Percentiles rank a stretch among this genome's conserved stretches.
Evolutionary conservation across 176 grass and related monocot genomes (phyloP).

Genomic region (Chrysopogon serrulatus): DNA sequence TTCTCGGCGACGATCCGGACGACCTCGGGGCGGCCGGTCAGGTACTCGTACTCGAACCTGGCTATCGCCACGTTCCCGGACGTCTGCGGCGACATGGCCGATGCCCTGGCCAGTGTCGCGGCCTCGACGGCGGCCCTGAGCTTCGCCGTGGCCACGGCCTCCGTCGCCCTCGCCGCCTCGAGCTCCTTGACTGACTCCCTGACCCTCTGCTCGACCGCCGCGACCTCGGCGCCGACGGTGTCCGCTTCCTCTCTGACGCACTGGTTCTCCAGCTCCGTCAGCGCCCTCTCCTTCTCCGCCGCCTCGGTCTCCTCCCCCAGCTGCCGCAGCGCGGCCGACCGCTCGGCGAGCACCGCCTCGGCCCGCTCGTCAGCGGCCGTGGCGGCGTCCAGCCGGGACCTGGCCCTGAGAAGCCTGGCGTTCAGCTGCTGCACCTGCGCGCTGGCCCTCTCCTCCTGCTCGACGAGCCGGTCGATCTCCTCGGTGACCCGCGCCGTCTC

Average conservation of each 20-base stretch:
- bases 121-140: slow-evolving; percentile 35
- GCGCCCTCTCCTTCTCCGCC: slow-evolving; percentile 41
- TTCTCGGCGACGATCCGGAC: slow-evolving; percentile 50
- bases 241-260: slow-evolving; percentile 24
- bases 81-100: background rate
- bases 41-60: slow-evolving; percentile 80
- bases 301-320: slow-evolving; percentile 47
- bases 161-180: slow-evolving; percentile 38
- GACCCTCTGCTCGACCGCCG: slow-evolving; percentile 23
- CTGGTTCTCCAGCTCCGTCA: slow-evolving; percentile 26
- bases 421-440: slow-evolving; percentile 52
- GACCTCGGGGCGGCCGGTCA: slow-evolving; percentile 19
- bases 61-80: slow-evolving; percentile 43
- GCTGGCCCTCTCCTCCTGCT: slow-evolving; percentile 56
- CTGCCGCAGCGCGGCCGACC: slow-evolving; percentile 42
- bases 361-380: slow-evolving; percentile 42
- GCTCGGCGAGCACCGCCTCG: slow-evolving; percentile 37
- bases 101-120: background rate
- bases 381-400: slow-evolving; percentile 38
- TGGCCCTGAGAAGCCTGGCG: slow-evolving; percentile 49
- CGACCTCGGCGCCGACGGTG: slow-evolving; percentile 14
- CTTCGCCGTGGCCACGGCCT: slow-evolving; percentile 46
- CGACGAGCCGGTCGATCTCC: slow-evolving; percentile 26
- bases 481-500: slow-evolving; percentile 49
- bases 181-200: slow-evolving; percentile 44